Base-by-base conservation (phyloP, 257 asterid species). In the Thymus mandschuricus region DNA sequence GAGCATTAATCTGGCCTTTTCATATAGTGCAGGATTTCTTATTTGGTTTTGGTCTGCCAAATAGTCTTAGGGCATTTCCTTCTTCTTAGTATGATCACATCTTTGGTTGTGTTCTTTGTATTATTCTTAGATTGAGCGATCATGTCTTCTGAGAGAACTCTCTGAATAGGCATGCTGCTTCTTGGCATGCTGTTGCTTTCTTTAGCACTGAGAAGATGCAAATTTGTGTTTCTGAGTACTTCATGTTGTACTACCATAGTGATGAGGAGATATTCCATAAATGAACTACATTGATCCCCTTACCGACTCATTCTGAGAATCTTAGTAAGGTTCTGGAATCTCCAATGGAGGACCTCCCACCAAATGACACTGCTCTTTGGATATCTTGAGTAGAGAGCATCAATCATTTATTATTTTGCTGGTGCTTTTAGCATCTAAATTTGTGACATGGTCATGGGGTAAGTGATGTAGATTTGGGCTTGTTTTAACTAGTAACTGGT, bases 1-100 rank as follows among this genome's bases (percentile, higher is more conserved):
- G 21, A 66, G 15, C 30, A 57, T 34, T 71, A 21, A 33, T 69
- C 61, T 71, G 49, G 54, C 35, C 54, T 68, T 61, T 45, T 50
- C 21, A 38, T 41, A 57, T 66, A 41, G 6, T 15, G 12, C 35
- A 44, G 38, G 62, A 68, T 49, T 31, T 61, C 9, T 5, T 40
- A 28, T 49, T 65, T 64, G 44, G 44, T 49, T 64, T 77, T 33
- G 57, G 30, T 59, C 65, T 64, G 43, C 64, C 38, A 10, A 21
- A 62, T 50, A 56, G 28, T 15, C 21, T 56, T 55, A 9, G 50
- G 60, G 60, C 27, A 31, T 13, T 41, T 3, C 30, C 28, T 62
- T 5, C 15, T 64, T 40, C 33, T 31, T 21, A 27, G 50, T 13
- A 40, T 60, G 45, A 60, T 15, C 54, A 41, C 51, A 40, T 35